A percentile compares a stretch with the other conserved stretches of the same genome.
These are phyloP conservation scores for Cicer cuneatum DNA, from an alignment of 306 rosid species.

Conservation along the genomic window DNA sequence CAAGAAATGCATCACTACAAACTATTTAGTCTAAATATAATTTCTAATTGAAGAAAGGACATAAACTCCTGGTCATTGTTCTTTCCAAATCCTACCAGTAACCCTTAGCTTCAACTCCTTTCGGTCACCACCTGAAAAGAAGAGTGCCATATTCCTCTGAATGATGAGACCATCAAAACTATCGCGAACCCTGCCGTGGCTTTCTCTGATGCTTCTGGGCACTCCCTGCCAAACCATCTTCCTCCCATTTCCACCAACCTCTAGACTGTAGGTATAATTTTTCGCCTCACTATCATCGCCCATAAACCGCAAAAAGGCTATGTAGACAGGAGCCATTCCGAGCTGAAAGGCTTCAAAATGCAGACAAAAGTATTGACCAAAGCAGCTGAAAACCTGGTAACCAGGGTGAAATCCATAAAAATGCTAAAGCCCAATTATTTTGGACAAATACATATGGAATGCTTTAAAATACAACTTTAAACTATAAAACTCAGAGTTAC, in stretches of 20 bases:
- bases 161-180: conserved; percentile 90
- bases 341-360: conserved; percentile 95
- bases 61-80: conserved; percentile 53
- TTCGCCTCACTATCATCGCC: conserved; percentile 90
- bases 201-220: conserved; percentile 87
- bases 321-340: conserved; percentile 88
- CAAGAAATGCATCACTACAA: conserved; percentile 46
- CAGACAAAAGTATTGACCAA: conserved; percentile 84
- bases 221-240: conserved; percentile 94
- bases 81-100: conserved; percentile 96
- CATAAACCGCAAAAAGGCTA: conserved; percentile 91
- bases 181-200: conserved; percentile 86
- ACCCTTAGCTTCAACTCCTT: conserved; percentile 86
- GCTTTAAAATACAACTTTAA: neutral
- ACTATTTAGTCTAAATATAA: conserved; percentile 40
- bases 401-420: conserved; percentile 30
- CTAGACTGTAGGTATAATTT: conserved; percentile 88
- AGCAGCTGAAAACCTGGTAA: conserved; percentile 88
- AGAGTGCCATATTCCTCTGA: conserved; percentile 91
- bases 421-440: conserved; percentile 32
- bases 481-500: neutral
- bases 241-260: conserved; percentile 94
- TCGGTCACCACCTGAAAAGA: conserved; percentile 78
- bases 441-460: neutral
- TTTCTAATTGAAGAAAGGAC: conserved; percentile 33